A percentile compares a stretch with the other conserved stretches of the same genome.
Evolutionary conservation across 306 rosid genomes (phyloP).

Genomic region (Cucurbita ficifolia): DNA sequence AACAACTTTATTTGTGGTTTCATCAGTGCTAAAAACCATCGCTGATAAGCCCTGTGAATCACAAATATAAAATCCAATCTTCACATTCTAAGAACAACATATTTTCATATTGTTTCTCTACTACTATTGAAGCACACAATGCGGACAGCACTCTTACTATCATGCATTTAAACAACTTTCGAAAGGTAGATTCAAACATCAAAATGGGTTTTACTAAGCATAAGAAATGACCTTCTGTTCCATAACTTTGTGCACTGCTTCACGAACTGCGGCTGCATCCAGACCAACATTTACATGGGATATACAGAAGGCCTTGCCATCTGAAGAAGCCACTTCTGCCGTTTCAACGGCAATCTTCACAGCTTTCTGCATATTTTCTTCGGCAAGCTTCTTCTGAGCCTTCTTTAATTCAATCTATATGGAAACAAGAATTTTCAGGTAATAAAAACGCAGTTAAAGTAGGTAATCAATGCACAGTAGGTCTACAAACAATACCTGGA

Average conservation of each 20-base stretch:
- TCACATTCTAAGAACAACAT: neutral
- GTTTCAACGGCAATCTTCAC: constrained; percentile 42
- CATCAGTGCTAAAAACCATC: constrained; percentile 86
- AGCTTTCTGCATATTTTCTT: constrained; percentile 73
- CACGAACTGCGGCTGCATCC: constrained; percentile 91
- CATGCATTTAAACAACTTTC: neutral
- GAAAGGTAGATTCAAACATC: neutral
- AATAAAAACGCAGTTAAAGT: constrained; percentile 1
- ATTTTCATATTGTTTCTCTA: neutral
- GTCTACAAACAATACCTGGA: constrained; percentile 41
- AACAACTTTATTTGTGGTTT: constrained; percentile 71
- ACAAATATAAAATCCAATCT: neutral
- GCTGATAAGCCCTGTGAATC: constrained; percentile 59
- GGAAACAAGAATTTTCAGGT: neutral
- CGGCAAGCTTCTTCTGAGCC: constrained; percentile 77
- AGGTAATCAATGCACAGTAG: neutral
- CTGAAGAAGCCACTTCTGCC: constrained; percentile 59
- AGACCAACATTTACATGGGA: constrained; percentile 73
- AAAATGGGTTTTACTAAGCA: neutral
- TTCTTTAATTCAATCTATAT: constrained; percentile 60
- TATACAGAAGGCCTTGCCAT: constrained; percentile 58
- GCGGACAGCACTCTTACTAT: neutral
- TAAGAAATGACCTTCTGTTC: constrained; percentile 52
- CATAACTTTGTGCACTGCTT: constrained; percentile 67
- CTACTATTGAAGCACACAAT: too few relatives aligned